phyloP scores from a whole-genome alignment of 371 early-diverging fungal genomes.

The Blyttiomyces sp. region DNA sequence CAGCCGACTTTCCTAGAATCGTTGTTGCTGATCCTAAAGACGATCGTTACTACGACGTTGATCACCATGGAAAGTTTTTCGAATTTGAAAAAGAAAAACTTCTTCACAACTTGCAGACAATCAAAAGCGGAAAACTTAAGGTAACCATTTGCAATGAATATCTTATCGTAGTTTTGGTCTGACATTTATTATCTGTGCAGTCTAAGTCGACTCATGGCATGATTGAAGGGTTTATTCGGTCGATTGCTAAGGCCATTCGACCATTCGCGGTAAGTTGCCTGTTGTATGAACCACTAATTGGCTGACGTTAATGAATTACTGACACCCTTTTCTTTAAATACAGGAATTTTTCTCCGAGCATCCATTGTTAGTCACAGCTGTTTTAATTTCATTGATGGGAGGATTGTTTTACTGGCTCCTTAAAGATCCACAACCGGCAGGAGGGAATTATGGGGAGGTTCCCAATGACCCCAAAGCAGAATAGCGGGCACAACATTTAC shows the following conservation, averaged over 20 bases:
- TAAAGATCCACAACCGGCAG: no score
- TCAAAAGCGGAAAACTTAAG: constrained; percentile 23
- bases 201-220: constrained; percentile 15
- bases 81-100: constrained; percentile 23
- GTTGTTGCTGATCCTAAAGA: constrained; percentile 57
- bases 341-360: constrained; percentile 9
- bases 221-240: not conserved
- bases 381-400: not conserved
- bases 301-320: not conserved
- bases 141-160: constrained; percentile 1
- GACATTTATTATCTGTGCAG: not conserved
- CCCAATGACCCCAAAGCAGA: no score
- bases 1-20: constrained; percentile 48
- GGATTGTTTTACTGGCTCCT: not conserved
- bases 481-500: no score
- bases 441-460: no score
- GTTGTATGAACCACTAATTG: no score
- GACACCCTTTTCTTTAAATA: not conserved
- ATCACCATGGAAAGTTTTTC: constrained; percentile 15
- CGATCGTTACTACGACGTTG: constrained; percentile 29
- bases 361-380: not conserved
- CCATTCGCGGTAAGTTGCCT: constrained; percentile 11
- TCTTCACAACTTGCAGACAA: constrained; percentile 11
- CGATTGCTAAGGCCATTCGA: not conserved
- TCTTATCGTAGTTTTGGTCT: not conserved